Evolutionary conservation across 345 rosid genomes (phyloP), one percentile per base, ranked within the genome.

Genomic region (Sonneratia alba): DNA sequence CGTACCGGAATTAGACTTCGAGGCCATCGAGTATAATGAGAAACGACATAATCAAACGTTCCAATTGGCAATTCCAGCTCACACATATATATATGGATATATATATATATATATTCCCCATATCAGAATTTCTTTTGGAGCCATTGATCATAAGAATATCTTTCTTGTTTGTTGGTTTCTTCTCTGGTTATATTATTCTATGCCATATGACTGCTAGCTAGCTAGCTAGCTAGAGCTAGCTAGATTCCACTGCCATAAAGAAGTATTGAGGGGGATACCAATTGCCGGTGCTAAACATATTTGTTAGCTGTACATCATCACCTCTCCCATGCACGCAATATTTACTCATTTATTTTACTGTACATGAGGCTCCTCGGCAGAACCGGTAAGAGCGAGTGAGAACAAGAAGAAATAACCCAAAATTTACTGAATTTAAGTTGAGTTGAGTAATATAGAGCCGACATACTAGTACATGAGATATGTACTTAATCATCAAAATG

Each of bases 61-160:
- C 55, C 36, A 7, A 27, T 27, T 27, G 32, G 32, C 32, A 27
- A 45, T n/a, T 22, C 55, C 55, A 43, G 70, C 34, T 48, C 49
- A 62, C 45, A 27, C 0, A 27, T 27, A 27, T 27, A 27, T 27
- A 27, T 27, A 27, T 27, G n/a, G n/a, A 27, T 27, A 27, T 27
- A 27, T 27, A 27, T 27, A 27, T 27, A 27, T 27, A 68, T 79
- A 79, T 79, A 82, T 82, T 79, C 83, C 74, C 74, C 78, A 61
- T 70, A 77, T 79, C 75, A 80, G 66, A 71, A 77, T 79, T 75
- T 74, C 79, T 55, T 76, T 70, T 14, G 66, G 51, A 45, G 53
- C 74, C 79, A 76, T 68, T 73, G 42, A 62, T 64, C 47, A 37
- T 68, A 70, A 74, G 70, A 76, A 72, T 65, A 48, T 66, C 21